These are phyloP conservation scores for Fraxinus greggii DNA, from an alignment of 305 asterid genomes.

Conservation along the genomic window DNA sequence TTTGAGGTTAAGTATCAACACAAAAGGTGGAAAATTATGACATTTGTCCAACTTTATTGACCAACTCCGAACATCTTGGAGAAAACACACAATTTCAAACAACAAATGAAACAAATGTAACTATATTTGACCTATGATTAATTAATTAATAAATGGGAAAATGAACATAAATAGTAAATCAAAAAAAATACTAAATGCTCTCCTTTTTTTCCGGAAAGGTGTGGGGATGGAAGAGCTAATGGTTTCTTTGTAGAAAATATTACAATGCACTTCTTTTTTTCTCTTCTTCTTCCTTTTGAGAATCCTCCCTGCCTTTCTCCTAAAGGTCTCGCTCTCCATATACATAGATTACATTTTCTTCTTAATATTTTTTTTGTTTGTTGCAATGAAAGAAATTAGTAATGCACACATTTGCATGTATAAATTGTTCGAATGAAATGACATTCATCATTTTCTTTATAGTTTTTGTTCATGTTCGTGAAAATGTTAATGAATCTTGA, in stretches of 20 bases:
- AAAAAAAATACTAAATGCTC: neutral
- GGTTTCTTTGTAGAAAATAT: neutral
- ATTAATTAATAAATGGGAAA: neutral
- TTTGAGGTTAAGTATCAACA: neutral
- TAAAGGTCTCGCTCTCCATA: neutral
- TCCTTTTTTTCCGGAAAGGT: neutral
- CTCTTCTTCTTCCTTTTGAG: neutral
- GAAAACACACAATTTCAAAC: neutral
- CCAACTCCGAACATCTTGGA: neutral
- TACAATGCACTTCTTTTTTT: neutral
- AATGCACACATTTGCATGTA: neutral
- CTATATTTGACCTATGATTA: neutral
- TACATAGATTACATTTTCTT: neutral
- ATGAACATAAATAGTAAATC: neutral
- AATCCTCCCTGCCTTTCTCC: neutral
- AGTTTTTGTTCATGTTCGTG: neutral
- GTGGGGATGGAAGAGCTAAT: neutral
- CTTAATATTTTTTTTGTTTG: neutral
- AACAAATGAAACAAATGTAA: neutral
- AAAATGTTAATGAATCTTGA: constrained; percentile 24
- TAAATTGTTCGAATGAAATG: neutral
- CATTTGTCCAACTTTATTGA: neutral
- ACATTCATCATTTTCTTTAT: neutral
- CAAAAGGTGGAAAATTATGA: neutral
- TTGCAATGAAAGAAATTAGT: neutral